Evolutionary conservation across 345 rosid genomes (phyloP), one percentile per base, ranked within the genome.

Genomic region (Citrus australasica): DNA sequence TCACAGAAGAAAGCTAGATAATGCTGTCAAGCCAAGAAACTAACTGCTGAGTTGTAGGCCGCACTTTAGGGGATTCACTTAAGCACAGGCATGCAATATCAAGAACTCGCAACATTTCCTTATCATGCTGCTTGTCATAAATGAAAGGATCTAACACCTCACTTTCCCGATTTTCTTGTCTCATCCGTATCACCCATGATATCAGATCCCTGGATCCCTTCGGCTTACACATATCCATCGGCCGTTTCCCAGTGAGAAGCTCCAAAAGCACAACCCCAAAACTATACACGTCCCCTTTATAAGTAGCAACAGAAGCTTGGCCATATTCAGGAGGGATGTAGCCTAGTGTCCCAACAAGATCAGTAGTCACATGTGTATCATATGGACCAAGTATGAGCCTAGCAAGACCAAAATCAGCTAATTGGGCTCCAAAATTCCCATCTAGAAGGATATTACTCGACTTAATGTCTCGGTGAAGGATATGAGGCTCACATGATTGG

Each of bases 291-390:
- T 94, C 98, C 0, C 98, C 98, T 78, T 87, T 92, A 65, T 84
- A 92, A 40, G 98, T 94, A 67, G 98, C 98, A 67, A 91, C 93
- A 4, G 95, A 87, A 7, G 97, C 93, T 75, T 90, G 97, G 6
- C 98, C 92, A 16, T 94, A 94, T 79, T 94, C 98, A 0, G 98
- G 98, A 67, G 98, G 98, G 51, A 94, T 94, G 72, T 94, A 94
- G 17, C 98, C 98, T 65, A 94, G 74, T 24, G 98, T 94, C 40
- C 98, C 98, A 7, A 94, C 97, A 71, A 94, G 88, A 84, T 94
- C 98, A 4, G 98, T 94, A 24, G 88, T 89, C 40, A 94, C 93
- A 72, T 94, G 98, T 0, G 98, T 94, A 65, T 92, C 97, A 38
- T 88, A 87, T 33, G 98, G 95, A 67, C 51, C 17, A 46, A 79